These are phyloP conservation scores for Mycena chlorophos DNA, from an alignment of 768 basidiomycete species.

Conservation along the genomic window DNA sequence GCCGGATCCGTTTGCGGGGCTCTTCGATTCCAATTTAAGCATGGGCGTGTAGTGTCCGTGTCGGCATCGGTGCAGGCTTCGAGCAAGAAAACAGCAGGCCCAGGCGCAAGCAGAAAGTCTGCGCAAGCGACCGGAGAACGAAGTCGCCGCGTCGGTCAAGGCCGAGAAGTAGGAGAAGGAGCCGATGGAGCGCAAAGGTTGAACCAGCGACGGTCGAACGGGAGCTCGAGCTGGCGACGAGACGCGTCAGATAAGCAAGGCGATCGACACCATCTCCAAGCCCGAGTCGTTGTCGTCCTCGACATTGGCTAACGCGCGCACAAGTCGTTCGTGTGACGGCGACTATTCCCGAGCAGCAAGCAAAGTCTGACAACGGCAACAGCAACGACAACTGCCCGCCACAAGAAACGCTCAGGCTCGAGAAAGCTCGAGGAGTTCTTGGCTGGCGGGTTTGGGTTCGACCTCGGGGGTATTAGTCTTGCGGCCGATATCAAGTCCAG, in stretches of 20 bases:
- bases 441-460: neutral
- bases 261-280: neutral
- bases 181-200: constrained; percentile 40
- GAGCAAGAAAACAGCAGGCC: constrained; percentile 20
- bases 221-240: constrained; percentile 33
- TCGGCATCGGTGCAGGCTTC: neutral
- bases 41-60: constrained; percentile 4
- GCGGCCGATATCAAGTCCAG: neutral
- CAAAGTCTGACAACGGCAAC: neutral
- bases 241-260: neutral
- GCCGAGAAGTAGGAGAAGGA: constrained; percentile 39
- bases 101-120: constrained; percentile 28
- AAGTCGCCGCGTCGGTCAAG: constrained; percentile 31
- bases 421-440: neutral
- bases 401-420: neutral
- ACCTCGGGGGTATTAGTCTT: neutral
- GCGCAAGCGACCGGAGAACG: constrained; percentile 24
- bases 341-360: no score
- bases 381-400: no score
- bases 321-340: no score
- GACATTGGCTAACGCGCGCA: neutral
- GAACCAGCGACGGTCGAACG: constrained; percentile 34
- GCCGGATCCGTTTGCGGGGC: constrained; percentile 31
- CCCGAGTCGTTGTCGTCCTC: neutral
- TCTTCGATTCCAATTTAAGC: no score